Base-by-base conservation (phyloP, 2,329 filamentous ascomycete genomes). In the Ascochyta pisi region DNA sequence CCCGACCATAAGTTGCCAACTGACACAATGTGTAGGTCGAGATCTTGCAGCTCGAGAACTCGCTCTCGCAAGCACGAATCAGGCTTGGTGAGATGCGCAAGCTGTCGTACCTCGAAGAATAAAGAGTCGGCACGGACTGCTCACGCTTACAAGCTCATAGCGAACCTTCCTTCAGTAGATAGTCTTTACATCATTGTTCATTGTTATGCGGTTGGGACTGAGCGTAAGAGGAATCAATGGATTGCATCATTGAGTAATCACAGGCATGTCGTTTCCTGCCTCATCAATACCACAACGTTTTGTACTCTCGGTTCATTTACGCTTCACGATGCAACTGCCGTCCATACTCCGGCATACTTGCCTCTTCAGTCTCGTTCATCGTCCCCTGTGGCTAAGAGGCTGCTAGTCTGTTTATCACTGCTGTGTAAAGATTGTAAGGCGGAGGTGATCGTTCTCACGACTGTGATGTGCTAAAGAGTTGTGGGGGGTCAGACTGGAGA, bases 31-130 rank as follows among this genome's bases (percentile, higher is more conserved):
- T 26, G 12, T 71, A 96, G 92, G 95, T 99, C 73, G 93, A 99
- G 78, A 99, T 99, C 65, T 82, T 98, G 51, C 92, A 98, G 77
- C 84, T 99, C 63, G 93, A 98, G 79, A 99, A 98, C 71, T 80
- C 86, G 26, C 84, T 99, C 35, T 83, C 88, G 8, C 82, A 90
- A 29, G 95, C 95, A 38, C 84, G 94, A 66, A 87, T 89, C 71
- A 84, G 92, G 50, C 81, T 99, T 62, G 94, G 95, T 61, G 95
- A 99, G 83, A 98, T 99, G 95, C 87, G 95, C 74, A 97, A 97
- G 86, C 91, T 96, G 60, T 94, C 90, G 5, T 97, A 97, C 79
- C 89, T 76, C 33, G 73, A 76, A 44, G 73, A 76, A 57, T 76
- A 68, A 57, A 23, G n/a, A 38, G 19, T 31, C 19, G 12, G 15